Base-by-base conservation (phyloP, 1,284 basidiomycete genomes). In the Gymnopus androsaceus region DNA sequence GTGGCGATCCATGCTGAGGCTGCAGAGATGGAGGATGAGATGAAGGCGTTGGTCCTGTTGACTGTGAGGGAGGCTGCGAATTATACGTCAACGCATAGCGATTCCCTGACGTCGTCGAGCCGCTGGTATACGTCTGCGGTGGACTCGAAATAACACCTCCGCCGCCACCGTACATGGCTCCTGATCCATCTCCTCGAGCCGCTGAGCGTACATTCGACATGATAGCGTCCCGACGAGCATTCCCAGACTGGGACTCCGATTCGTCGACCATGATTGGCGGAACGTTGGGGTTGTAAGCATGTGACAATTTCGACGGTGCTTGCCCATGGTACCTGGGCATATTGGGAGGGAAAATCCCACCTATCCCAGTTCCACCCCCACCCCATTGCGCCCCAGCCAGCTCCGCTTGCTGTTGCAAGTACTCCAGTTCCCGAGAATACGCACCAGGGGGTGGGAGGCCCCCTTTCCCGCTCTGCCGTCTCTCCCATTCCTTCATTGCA, bases 341-440 rank as follows among this genome's bases (percentile, higher is more conserved):
- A n/a, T n/a, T n/a, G 19, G 51, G 28, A 17, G 44, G 40, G 34
- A 44, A 44, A 30, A 45, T 45, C 17, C 41, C 41, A 42, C 30
- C 21, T 23, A 42, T 44, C 15, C 40, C 51, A 8, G 34, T 25
- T 12, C 40, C 40, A 9, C 19, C 62, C 62, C 3, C 69, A 62
- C 4, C 66, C 65, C 3, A 66, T 52, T 11, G 71, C 0, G 82
- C 73, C 19, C 85, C 83, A 3, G 85, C 90, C 59, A 93, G 76
- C 71, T 95, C 93, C 1, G 92, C 94, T 68, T 96, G 94, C 69
- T 96, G 93, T 65, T 95, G 92, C 56, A 97, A 71, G 69, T 83
- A 91, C 69, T 95, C 93, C 50, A 96, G 78, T 68, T 94, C 92
- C 25, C 48, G 19, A 6, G 91, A 91, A 65, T 95, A 94, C 23